Percentiles rank a stretch among this genome's conserved stretches.
Evolutionary conservation across 768 basidiomycete species (phyloP).

Genomic region (Lactarius indigo): DNA sequence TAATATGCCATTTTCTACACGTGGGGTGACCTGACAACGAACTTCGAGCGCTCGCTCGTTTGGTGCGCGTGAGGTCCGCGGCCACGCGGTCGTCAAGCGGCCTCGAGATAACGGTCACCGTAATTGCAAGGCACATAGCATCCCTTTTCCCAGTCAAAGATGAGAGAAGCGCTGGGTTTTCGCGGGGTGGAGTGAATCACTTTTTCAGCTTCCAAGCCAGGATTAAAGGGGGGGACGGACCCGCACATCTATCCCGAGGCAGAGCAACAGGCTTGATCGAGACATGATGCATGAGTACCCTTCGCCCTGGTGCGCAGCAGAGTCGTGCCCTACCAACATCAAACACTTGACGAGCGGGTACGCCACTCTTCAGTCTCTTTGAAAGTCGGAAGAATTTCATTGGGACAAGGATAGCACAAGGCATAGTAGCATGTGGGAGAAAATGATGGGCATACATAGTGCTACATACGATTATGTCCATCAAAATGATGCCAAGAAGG

Average conservation of each 20-base stretch:
- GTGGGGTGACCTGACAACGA: background rate
- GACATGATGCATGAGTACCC: background rate
- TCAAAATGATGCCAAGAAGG: background rate
- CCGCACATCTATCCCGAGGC: background rate
- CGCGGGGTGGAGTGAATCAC: constrained; percentile 1
- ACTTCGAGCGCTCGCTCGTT: background rate
- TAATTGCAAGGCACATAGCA: background rate
- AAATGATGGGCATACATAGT: background rate
- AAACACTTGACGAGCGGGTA: background rate
- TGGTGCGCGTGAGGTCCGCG: constrained; percentile 18
- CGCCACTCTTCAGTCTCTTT: background rate
- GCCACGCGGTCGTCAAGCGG: background rate
- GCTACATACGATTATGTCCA: background rate
- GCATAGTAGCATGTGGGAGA: background rate
- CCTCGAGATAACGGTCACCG: background rate
- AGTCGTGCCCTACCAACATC: background rate
- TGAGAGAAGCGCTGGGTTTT: constrained; percentile 16
- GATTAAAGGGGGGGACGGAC: background rate
- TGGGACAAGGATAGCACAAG: background rate
- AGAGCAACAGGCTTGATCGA: background rate
- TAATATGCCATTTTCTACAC: background rate
- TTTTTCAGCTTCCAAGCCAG: background rate
- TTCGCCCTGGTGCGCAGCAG: background rate
- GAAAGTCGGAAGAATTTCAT: background rate
- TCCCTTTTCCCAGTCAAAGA: background rate